A percentile compares a stretch with the other conserved stretches of the same genome.
Conservation (phyloP, 2,329 filamentous ascomycete species). For the Colletotrichum sp. region DNA sequence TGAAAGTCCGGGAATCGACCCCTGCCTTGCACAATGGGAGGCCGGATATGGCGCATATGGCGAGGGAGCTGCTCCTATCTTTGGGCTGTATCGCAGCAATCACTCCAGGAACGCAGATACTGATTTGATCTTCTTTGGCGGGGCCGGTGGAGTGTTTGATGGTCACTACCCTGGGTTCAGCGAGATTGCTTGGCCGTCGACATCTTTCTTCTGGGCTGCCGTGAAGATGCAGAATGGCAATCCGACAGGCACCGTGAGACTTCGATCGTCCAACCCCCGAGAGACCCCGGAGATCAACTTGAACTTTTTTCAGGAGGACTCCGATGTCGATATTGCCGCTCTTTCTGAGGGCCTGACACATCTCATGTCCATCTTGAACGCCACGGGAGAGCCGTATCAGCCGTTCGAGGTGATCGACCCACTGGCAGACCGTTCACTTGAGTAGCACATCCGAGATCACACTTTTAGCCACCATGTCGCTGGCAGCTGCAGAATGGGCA, state of each 20-base stretch:
- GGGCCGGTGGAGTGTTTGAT: neutral
- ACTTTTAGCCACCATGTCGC: constrained; percentile 62
- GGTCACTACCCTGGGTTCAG: neutral
- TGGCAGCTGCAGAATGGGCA: constrained; percentile 59
- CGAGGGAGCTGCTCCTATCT: neutral
- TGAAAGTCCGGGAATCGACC: neutral
- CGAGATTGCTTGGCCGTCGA: neutral
- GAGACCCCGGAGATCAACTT: constrained; percentile 66
- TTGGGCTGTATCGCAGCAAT: neutral
- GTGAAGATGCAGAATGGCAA: constrained; percentile 28
- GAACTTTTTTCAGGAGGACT: constrained; percentile 48
- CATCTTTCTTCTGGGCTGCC: constrained; percentile 8
- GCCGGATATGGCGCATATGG: neutral
- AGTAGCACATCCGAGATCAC: constrained; percentile 46
- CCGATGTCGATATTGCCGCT: constrained; percentile 12
- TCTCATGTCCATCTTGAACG: constrained; percentile 45
- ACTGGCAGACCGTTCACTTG: constrained; percentile 34
- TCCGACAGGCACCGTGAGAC: constrained; percentile 58
- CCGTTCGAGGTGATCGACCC: neutral
- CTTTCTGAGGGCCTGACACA: constrained; percentile 29
- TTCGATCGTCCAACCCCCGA: constrained; percentile 60
- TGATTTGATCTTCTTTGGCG: neutral
- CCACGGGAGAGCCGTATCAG: constrained; percentile 26
- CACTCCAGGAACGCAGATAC: neutral
- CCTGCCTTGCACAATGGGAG: neutral